Evolutionary conservation across 2,329 filamentous ascomycete genomes (phyloP).

Genomic region (Aspergillus neotritici): DNA sequence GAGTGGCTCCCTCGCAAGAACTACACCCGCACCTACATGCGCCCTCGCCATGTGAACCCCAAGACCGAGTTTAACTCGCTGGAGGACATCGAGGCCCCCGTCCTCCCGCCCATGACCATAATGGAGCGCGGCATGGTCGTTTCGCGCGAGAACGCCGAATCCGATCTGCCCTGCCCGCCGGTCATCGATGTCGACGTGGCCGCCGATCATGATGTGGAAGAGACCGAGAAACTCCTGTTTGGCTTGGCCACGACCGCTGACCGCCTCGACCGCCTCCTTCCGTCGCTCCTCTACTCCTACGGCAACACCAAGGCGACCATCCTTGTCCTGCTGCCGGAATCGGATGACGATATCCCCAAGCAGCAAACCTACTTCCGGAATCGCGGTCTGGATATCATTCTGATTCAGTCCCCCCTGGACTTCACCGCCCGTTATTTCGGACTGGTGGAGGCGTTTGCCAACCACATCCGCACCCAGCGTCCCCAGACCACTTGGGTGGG

Average conservation of each 20-base stretch:
- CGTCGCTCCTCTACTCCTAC: constrained; percentile 39
- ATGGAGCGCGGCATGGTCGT: constrained; percentile 37
- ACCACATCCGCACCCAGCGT: constrained; percentile 34
- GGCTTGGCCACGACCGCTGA: constrained; percentile 41
- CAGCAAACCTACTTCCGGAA: constrained; percentile 40
- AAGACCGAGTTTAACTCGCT: constrained; percentile 35
- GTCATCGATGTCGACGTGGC: constrained; percentile 39
- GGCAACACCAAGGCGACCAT: constrained; percentile 38
- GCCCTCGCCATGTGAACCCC: constrained; percentile 32
- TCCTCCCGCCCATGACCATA: constrained; percentile 34
- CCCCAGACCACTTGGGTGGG: constrained; percentile 39
- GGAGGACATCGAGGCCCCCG: constrained; percentile 34
- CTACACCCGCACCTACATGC: constrained; percentile 40
- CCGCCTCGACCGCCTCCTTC: constrained; percentile 36
- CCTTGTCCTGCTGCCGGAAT: constrained; percentile 38
- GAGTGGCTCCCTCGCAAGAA: constrained; percentile 42
- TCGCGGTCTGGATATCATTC: constrained; percentile 36
- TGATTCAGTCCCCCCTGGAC: constrained; percentile 36
- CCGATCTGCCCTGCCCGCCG: constrained; percentile 34
- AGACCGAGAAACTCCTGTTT: constrained; percentile 39
- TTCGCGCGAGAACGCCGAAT: constrained; percentile 27
- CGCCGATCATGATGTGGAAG: constrained; percentile 34
- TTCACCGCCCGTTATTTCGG: constrained; percentile 42
- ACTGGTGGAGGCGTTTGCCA: constrained; percentile 36
- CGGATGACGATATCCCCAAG: constrained; percentile 34